Evolutionary conservation across 192 early-diverging fungal genomes (phyloP).

Genomic region (Dimargaris cristalligena): DNA sequence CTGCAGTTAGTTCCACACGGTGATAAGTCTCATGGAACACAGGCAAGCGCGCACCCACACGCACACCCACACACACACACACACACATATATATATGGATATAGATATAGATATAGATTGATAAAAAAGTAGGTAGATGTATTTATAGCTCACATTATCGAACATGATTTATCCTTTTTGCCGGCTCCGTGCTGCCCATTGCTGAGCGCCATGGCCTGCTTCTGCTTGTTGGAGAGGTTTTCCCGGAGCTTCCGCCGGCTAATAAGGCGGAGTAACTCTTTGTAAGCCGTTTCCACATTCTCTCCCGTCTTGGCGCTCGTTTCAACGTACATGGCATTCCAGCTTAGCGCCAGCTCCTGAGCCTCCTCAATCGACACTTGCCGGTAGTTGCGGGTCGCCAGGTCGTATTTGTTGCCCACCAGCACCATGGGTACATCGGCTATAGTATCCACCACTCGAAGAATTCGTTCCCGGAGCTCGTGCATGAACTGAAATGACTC

Average conservation of each 20-base stretch:
- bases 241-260: neutral
- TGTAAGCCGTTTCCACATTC: neutral
- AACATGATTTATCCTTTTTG: neutral
- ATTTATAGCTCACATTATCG: neutral
- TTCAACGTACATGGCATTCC: constrained; percentile 54
- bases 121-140: no score
- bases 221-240: neutral
- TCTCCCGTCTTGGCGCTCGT: constrained; percentile 39
- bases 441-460: neutral
- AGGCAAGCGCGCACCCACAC: no score
- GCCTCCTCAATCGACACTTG: constrained; percentile 44
- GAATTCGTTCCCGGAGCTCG: neutral
- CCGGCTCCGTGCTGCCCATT: neutral
- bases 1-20: no score
- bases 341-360: constrained; percentile 36
- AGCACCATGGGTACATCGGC: neutral
- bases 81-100: no score
- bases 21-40: no score
- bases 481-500: neutral
- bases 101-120: no score
- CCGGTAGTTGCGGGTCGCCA: constrained; percentile 15
- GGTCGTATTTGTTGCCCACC: constrained; percentile 7
- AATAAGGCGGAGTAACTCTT: neutral
- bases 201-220: neutral
- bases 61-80: no score